A percentile compares a stretch with the other conserved stretches of the same genome.
Conservation (phyloP, 2,329 filamentous ascomycete species). For the Gremmenia infestans region DNA sequence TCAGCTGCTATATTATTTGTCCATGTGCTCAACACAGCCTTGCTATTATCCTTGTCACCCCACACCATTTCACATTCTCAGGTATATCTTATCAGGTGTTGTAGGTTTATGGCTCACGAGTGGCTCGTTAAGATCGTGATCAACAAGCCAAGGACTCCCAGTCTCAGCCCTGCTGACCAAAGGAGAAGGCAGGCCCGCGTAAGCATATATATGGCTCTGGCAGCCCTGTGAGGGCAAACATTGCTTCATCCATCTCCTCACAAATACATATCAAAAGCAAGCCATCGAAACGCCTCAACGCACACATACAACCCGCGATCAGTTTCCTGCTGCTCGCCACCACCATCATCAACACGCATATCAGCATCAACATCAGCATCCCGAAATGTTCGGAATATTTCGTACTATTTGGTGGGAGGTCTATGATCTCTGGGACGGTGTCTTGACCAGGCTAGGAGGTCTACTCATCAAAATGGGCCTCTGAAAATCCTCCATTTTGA, state of each 20-base stretch:
- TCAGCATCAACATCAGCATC: no score
- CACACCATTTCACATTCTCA: neutral
- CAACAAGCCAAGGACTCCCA: neutral
- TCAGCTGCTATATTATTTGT: neutral
- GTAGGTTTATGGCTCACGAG: no score
- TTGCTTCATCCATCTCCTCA: neutral
- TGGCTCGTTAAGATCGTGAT: neutral
- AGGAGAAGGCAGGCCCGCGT: neutral
- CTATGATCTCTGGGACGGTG: neutral
- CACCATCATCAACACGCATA: neutral
- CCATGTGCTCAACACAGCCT: neutral
- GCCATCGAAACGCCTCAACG: neutral
- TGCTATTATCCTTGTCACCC: neutral
- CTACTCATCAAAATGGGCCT: neutral
- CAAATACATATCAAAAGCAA: neutral
- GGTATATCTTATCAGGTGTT: neutral
- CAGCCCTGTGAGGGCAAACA: no score
- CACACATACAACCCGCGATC: neutral
- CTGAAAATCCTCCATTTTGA: neutral
- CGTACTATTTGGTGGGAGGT: neutral
- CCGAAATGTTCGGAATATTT: neutral
- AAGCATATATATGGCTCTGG: neutral
- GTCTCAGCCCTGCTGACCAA: neutral
- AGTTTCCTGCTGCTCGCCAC: neutral
- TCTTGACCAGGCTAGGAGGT: neutral